A percentile compares a stretch with the other conserved stretches of the same genome.
Evolutionary conservation across 1,284 basidiomycete species (phyloP).

Genomic region (Singerocomus inundabilis): DNA sequence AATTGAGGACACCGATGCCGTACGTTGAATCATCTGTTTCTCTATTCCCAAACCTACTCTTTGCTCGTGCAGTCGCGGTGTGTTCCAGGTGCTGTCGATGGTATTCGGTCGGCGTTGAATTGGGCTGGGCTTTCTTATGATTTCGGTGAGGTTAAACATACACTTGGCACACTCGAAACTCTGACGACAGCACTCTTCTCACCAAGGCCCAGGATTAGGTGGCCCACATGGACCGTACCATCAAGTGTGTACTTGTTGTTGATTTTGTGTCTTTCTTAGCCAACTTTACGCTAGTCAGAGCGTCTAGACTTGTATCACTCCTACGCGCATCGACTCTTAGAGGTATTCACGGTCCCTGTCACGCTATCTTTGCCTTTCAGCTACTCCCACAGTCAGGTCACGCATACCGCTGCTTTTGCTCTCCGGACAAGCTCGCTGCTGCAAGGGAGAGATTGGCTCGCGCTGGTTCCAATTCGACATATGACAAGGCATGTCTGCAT

Average conservation of each 20-base stretch:
- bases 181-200: not conserved
- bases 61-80: slow-evolving; percentile 60
- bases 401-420: slow-evolving; percentile 96
- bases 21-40: slow-evolving; percentile 3
- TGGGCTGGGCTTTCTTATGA: slow-evolving; percentile 97
- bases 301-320: slow-evolving; percentile 80
- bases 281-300: slow-evolving; percentile 64
- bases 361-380: not conserved
- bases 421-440: slow-evolving; percentile 61
- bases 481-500: slow-evolving; percentile 85
- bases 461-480: slow-evolving; percentile 71
- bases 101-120: slow-evolving; percentile 71
- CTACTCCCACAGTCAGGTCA: slow-evolving; percentile 59
- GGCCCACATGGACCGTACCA: slow-evolving; percentile 80
- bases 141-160: slow-evolving; percentile 57
- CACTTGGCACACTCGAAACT: not conserved
- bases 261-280: not conserved
- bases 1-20: slow-evolving; percentile 89
- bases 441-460: slow-evolving; percentile 70
- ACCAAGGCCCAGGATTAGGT: slow-evolving; percentile 69
- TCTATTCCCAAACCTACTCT: slow-evolving; percentile 4
- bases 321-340: slow-evolving; percentile 73
- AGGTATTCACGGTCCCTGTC: slow-evolving; percentile 43
- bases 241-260: slow-evolving; percentile 52
- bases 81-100: slow-evolving; percentile 83